Base-by-base conservation (phyloP, 805 yeast species). In the Yamadazyma olivae region DNA sequence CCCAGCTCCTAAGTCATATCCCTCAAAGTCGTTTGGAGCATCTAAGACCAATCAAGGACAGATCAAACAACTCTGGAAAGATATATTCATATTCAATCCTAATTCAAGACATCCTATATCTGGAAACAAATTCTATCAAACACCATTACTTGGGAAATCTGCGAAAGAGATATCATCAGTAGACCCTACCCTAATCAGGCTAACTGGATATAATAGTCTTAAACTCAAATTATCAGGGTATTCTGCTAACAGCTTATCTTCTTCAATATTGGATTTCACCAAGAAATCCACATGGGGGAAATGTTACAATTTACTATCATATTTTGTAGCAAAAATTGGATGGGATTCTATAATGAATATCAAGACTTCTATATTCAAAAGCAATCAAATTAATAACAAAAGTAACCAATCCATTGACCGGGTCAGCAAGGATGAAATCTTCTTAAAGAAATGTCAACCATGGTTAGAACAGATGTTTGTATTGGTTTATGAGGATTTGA, bases 381-480 rank as follows among this genome's bases (percentile, higher is more conserved):
- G 27, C n/a, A 28, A 23, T 16, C 14, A 3, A 5, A 22, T 14
- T 3, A 17, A 27, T 10, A 16, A 27, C 7, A n/a, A 17, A 6
- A 16, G 15, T 15, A 10, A 35, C 26, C 13, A 12, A 9, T 10
- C 19, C 5, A 6, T 43, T 5, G 32, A 36, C 2, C n/a, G n/a
- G n/a, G 57, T 56, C 2, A 46, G 53, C 36, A 45, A 51, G 20
- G 35, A 36, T 17, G 33, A 46, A 16, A 50, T 65, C 33, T 23
- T 26, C 15, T 13, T 19, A 5, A 23, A 25, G 6, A 34, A 23
- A 20, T 84, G 95, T 55, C 91, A 83, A 51, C 66, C 78, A 36
- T 84, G 95, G 90, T 64, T 87, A 20, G 95, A 86, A 45, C 81
- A 81, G 49, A 61, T 86, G 33, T 83, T 86, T 53, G 62, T 82